Percentiles rank a stretch among this genome's conserved stretches.
phyloP scores from a whole-genome alignment of 768 basidiomycete genomes.

The Collybia mongolica region DNA sequence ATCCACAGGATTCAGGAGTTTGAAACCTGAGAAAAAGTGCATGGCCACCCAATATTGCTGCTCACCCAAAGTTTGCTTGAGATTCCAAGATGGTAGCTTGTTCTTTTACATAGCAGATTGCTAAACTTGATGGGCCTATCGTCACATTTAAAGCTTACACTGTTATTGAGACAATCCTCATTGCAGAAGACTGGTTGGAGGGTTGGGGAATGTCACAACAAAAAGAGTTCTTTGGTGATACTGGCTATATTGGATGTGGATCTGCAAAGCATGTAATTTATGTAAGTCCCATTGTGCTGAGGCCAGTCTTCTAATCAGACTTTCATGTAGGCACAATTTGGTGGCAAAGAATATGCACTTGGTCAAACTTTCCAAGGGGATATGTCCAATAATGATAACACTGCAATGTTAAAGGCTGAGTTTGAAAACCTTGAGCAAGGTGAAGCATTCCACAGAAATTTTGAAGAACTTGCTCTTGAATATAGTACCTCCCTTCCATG shows the following conservation, averaged over 20 bases:
- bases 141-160: background rate
- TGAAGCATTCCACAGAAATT: conserved; percentile 6
- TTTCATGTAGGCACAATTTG: conserved; percentile 6
- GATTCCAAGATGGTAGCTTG: conserved; percentile 2
- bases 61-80: background rate
- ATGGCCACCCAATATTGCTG: background rate
- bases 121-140: background rate
- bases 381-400: background rate
- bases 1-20: background rate
- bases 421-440: conserved; percentile 13
- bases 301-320: background rate
- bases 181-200: background rate
- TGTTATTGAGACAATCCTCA: background rate
- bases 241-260: conserved; percentile 11
- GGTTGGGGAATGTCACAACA: background rate
- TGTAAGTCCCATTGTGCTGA: background rate
- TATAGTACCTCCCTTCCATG: background rate
- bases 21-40: background rate
- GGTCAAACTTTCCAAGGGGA: background rate
- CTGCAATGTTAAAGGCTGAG: conserved; percentile 8
- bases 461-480: conserved; percentile 9
- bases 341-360: conserved; percentile 13
- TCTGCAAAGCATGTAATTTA: conserved; percentile 13
- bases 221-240: conserved; percentile 1
- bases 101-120: background rate